Conservation (phyloP, 1,284 basidiomycete genomes). For the Cutaneotrichosporon curvatum region DNA sequence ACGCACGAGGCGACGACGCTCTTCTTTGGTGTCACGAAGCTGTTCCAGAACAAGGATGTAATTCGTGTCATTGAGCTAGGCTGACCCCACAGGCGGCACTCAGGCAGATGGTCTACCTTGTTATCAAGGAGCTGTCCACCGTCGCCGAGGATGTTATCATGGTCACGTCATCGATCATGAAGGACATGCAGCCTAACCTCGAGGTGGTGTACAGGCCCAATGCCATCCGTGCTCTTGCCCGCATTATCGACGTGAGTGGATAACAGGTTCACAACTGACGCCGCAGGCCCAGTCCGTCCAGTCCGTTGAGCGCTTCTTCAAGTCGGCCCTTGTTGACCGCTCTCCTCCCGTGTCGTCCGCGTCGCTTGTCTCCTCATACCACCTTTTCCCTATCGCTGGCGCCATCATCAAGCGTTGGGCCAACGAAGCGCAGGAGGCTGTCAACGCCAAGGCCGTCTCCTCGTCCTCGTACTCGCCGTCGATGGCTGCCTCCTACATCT, state of each 20-base stretch:
- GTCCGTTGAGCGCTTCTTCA: conserved; percentile 98
- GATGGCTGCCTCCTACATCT: conserved; percentile 54
- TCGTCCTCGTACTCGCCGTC: conserved; percentile 47
- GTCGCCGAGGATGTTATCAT: conserved; percentile 99
- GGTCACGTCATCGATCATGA: conserved; percentile 99
- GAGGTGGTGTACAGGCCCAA: conserved; percentile 99
- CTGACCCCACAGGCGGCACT: conserved; percentile 65
- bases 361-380: conserved; percentile 93
- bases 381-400: conserved; percentile 86
- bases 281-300: conserved; percentile 58
- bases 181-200: conserved; percentile 98
- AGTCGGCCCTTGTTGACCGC: conserved; percentile 96
- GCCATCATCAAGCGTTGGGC: conserved; percentile 97
- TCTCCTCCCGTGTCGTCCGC: conserved; percentile 94
- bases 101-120: conserved; percentile 96
- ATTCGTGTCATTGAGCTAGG: conserved; percentile 25
- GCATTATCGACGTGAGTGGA: conserved; percentile 84
- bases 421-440: conserved; percentile 95
- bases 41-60: conserved; percentile 99
- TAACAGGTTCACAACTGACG: conserved; percentile 18
- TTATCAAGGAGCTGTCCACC: conserved; percentile 94
- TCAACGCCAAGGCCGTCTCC: conserved; percentile 76
- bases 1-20: conserved; percentile 95
- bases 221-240: conserved; percentile 89
- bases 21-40: conserved; percentile 98